Percentiles rank a stretch among this genome's conserved stretches.
Evolutionary conservation across 2,329 filamentous ascomycete genomes (phyloP).

Genomic region (Camptophora hylomeconis): DNA sequence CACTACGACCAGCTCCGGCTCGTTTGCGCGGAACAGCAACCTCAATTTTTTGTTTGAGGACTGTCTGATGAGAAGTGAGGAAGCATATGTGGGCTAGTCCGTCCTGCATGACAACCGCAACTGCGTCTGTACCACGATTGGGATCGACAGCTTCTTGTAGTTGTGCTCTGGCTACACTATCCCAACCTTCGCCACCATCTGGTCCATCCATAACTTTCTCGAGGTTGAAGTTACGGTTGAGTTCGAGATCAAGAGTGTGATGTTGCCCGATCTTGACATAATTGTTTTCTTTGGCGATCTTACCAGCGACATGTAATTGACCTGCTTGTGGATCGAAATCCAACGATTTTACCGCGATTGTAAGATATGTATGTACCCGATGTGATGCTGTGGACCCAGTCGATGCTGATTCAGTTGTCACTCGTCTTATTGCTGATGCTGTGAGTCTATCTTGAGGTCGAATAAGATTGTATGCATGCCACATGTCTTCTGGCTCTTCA

Average conservation of each 20-base stretch:
- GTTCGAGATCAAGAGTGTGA: conserved; percentile 70
- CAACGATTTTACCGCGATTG: conserved; percentile 50
- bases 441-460: conserved; percentile 50
- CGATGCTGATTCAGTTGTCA: conserved; percentile 44
- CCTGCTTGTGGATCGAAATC: conserved; percentile 58
- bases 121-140: conserved; percentile 67
- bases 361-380: conserved; percentile 51
- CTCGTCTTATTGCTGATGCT: conserved; percentile 52
- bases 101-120: conserved; percentile 89
- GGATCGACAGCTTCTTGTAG: conserved; percentile 68
- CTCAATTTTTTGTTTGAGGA: conserved; percentile 36
- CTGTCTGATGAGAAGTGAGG: conserved; percentile 36
- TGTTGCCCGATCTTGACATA: conserved; percentile 54
- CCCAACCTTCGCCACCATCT: conserved; percentile 53
- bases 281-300: conserved; percentile 53
- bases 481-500: conserved; percentile 68
- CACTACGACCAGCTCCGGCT: conserved; percentile 24
- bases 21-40: conserved; percentile 35
- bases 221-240: conserved; percentile 75
- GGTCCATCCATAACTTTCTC: conserved; percentile 55
- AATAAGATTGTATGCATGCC: conserved; percentile 65
- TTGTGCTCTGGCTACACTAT: conserved; percentile 69
- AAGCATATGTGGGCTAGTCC: conserved; percentile 39
- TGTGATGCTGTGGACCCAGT: conserved; percentile 51
- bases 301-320: conserved; percentile 55